These are phyloP conservation scores for Apiotrichum porosum DNA, from an alignment of 1,284 basidiomycete genomes.

Conservation along the genomic window DNA sequence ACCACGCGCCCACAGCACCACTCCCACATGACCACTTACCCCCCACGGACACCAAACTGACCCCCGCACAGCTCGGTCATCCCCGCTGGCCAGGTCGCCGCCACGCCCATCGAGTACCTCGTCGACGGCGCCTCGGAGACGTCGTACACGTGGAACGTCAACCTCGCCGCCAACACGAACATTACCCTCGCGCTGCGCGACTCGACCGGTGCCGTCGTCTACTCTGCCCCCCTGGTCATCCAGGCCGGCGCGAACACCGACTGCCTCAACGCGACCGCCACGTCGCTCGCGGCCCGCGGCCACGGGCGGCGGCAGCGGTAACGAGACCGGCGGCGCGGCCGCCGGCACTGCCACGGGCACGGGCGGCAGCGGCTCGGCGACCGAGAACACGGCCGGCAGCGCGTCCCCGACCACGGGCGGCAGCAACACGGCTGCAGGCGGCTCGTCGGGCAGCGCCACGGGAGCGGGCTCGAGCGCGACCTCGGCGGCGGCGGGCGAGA, in stretches of 20 bases:
- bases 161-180: conserved; percentile 53
- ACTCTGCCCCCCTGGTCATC: conserved; percentile 58
- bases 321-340: background rate
- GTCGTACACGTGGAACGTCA: conserved; percentile 60
- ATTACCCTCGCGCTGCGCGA: conserved; percentile 40
- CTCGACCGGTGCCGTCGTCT: conserved; percentile 54
- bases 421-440: background rate
- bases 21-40: too few relatives aligned
- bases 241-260: conserved; percentile 46
- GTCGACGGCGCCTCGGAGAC: conserved; percentile 38
- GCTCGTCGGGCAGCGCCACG: background rate
- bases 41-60: too few relatives aligned
- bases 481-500: background rate
- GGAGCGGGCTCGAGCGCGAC: background rate
- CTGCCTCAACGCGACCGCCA: conserved; percentile 21
- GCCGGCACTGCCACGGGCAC: background rate
- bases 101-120: conserved; percentile 54
- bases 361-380: background rate
- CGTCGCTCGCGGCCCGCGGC: conserved; percentile 5
- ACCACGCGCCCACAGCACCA: too few relatives aligned
- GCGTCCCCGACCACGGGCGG: background rate
- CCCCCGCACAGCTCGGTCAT: conserved; percentile 50
- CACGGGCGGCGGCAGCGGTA: background rate
- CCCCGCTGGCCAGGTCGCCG: conserved; percentile 64
- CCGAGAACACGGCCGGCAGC: background rate